Conservation (phyloP, 163 green algal species). For the Picocystis sp. region DNA sequence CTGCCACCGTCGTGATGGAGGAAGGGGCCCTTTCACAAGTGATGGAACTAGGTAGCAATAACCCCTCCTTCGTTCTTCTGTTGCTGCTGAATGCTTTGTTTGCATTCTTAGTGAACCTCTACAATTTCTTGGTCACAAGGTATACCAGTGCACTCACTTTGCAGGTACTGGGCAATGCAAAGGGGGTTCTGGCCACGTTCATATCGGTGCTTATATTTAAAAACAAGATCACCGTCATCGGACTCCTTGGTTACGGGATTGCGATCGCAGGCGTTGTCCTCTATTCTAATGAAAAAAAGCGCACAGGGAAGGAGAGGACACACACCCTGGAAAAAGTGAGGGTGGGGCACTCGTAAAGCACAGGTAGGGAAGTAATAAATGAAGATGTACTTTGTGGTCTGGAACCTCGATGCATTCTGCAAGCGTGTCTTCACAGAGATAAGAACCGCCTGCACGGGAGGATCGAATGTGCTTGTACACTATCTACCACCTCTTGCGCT, state of each 20-base stretch:
- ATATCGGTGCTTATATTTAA: slow-evolving; percentile 68
- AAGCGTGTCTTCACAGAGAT: no score
- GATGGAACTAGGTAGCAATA: no score
- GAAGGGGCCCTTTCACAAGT: no score
- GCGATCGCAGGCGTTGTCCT: slow-evolving; percentile 62
- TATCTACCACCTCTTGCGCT: no score
- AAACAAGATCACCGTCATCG: slow-evolving; percentile 42
- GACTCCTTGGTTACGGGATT: slow-evolving; percentile 53
- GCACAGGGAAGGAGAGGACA: background rate
- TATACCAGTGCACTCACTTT: slow-evolving; percentile 76
- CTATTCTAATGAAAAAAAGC: slow-evolving; percentile 44
- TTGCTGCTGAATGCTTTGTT: slow-evolving; percentile 65
- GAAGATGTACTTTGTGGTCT: no score
- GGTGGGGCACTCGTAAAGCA: no score
- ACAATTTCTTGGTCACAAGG: slow-evolving; percentile 95
- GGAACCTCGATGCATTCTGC: no score
- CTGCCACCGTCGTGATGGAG: slow-evolving; percentile 7
- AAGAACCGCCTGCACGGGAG: no score
- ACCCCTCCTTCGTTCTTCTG: slow-evolving; percentile 12
- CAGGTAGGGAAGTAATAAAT: no score
- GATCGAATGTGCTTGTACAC: no score
- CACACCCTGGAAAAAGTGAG: no score
- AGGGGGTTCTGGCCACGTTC: slow-evolving; percentile 76
- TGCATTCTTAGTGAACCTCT: slow-evolving; percentile 91
- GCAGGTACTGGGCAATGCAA: slow-evolving; percentile 85